Evolutionary conservation across 176 grass and related monocot genomes (phyloP), one percentile per base, ranked within the genome.

Genomic region (Saccharum officinarum): DNA sequence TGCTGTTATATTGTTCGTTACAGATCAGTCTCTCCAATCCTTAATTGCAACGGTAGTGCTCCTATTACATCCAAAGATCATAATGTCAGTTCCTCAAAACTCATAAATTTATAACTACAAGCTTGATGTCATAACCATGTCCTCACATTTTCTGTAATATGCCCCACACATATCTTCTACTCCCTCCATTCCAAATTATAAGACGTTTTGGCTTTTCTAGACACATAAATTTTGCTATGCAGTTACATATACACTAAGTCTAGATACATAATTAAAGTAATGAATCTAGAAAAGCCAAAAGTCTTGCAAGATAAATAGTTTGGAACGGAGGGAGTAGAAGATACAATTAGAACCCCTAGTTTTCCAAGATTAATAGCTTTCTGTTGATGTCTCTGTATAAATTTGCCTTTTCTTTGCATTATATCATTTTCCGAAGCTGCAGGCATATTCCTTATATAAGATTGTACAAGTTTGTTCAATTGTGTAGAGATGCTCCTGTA

Each of bases 401-500:
- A 36, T 42, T 8, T 26, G 52, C 44, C 67, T 79, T 16, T 44
- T 70, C 0, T 80, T 33, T 69, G 2, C 22, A 25, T 61, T 46
- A 69, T 49, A 71, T 75, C 12, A 5, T 73, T 63, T 73, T 69
- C 11, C 46, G 20, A 71, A 62, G 52, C 30, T 36, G 12, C 84
- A 20, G 17, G 12, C 18, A 59, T 45, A 60, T 45, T 50, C 14
- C 30, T 59, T 44, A 6, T 26, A 9, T 37, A 36, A 36, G 26
- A 22, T 73, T 80, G 13, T 66, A 30, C 20, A 61, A 39, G 30
- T 20, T 52, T 14, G 9, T 84, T 79, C 52, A 33, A 38, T 42
- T 79, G 13, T 52, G 66, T 22, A 79, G 82, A 89, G 26, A 22
- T 82, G 71, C 71, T 79, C 60, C 59, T 69, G 22, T 60, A 70